Conservation (phyloP, 1,284 basidiomycete genomes). For the Ustilago tritici region DNA sequence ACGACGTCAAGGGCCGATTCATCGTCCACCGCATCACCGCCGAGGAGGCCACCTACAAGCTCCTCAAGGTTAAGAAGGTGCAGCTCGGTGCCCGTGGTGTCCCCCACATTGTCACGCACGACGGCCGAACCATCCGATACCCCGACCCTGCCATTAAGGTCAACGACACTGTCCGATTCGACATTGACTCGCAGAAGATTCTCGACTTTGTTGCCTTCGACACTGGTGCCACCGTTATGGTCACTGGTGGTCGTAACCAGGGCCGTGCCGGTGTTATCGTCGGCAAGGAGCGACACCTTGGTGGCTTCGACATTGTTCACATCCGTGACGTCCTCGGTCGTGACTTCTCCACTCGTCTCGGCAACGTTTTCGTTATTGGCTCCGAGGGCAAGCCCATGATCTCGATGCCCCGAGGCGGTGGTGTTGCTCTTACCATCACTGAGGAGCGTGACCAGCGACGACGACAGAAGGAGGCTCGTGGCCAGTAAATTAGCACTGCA, state of each 20-base stretch:
- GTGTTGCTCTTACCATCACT: slow-evolving; percentile 81
- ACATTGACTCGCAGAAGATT: slow-evolving; percentile 94
- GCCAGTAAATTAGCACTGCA: slow-evolving; percentile 37
- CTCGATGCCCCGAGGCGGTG: slow-evolving; percentile 98
- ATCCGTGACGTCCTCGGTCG: slow-evolving; percentile 95
- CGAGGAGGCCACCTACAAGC: slow-evolving; percentile 98
- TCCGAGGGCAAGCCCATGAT: slow-evolving; percentile 95
- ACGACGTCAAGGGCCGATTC: slow-evolving; percentile 99
- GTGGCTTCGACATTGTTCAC: slow-evolving; percentile 89
- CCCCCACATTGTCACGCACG: slow-evolving; percentile 97
- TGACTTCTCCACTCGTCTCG: slow-evolving; percentile 79
- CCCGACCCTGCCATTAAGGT: slow-evolving; percentile 95
- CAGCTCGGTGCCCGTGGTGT: slow-evolving; percentile 94
- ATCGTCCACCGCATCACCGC: slow-evolving; percentile 99
- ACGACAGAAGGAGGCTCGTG: slow-evolving; percentile 63
- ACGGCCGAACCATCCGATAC: slow-evolving; percentile 99
- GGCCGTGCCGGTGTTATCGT: slow-evolving; percentile 95
- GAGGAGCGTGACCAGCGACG: slow-evolving; percentile 71
- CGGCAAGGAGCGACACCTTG: slow-evolving; percentile 95
- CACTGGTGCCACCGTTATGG: slow-evolving; percentile 95
- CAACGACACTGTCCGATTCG: slow-evolving; percentile 98
- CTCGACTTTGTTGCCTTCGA: slow-evolving; percentile 95
- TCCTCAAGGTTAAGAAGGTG: slow-evolving; percentile 93
- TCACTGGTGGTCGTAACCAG: slow-evolving; percentile 99
- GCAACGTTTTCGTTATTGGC: slow-evolving; percentile 98